phyloP scores from a whole-genome alignment of 805 yeast genomes.

The Yamadazyma philogaea region DNA sequence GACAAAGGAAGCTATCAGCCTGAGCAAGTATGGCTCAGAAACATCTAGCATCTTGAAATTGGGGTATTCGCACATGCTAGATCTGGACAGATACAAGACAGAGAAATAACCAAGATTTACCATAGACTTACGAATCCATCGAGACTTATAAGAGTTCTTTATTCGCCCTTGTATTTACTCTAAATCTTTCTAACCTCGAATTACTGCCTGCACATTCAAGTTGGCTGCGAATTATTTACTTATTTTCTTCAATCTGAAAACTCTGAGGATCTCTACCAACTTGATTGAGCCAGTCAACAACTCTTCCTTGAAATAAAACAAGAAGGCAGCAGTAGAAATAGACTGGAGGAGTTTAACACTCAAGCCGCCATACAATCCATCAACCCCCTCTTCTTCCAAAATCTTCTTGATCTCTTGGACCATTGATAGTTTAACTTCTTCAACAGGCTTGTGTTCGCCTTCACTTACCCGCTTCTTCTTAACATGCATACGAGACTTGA shows the following conservation, averaged over 20 bases:
- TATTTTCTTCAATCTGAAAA: slow-evolving; percentile 18
- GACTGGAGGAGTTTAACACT: slow-evolving; percentile 77
- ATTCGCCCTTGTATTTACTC: no score
- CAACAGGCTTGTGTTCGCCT: slow-evolving; percentile 9
- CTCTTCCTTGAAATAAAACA: slow-evolving; percentile 88
- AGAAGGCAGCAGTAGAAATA: slow-evolving; percentile 82
- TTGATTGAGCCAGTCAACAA: slow-evolving; percentile 58
- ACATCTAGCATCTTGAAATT: slow-evolving; percentile 6
- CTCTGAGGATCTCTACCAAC: slow-evolving; percentile 44
- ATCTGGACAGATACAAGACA: not conserved
- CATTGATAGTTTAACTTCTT: slow-evolving; percentile 38
- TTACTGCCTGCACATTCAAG: no score
- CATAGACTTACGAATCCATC: no score
- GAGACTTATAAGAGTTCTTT: no score
- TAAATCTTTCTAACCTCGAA: no score
- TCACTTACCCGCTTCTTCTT: slow-evolving; percentile 34
- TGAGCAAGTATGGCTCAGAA: slow-evolving; percentile 10
- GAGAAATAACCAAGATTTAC: no score
- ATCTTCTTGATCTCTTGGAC: slow-evolving; percentile 54
- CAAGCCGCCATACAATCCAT: slow-evolving; percentile 79
- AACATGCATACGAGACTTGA: slow-evolving; percentile 85
- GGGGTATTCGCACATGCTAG: not conserved
- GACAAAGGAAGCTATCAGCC: no score
- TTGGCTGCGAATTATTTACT: not conserved
- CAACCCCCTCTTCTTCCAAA: slow-evolving; percentile 65